Evolutionary conservation across 1,139 yeast species (phyloP).

Genomic region (Scheffersomyces parashehatae): DNA sequence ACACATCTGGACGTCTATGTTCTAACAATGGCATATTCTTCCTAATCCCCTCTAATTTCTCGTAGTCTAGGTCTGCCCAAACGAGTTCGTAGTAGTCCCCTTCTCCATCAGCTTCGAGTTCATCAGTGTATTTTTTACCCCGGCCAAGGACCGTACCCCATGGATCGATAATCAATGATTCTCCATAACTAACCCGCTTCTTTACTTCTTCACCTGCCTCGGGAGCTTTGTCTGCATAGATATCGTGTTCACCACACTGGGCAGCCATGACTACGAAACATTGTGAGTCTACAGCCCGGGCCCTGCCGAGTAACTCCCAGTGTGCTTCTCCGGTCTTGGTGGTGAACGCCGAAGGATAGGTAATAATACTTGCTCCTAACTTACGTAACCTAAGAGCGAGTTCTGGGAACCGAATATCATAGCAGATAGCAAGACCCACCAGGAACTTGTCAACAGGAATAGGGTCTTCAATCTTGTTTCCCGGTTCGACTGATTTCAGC

Average conservation of each 20-base stretch:
- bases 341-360: slow-evolving; percentile 92
- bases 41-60: slow-evolving; percentile 50
- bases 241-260: slow-evolving; percentile 77
- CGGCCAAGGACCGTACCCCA: slow-evolving; percentile 83
- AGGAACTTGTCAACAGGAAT: slow-evolving; percentile 55
- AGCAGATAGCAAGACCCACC: slow-evolving; percentile 77
- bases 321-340: slow-evolving; percentile 88
- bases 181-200: slow-evolving; percentile 72
- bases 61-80: slow-evolving; percentile 69
- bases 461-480: slow-evolving; percentile 54
- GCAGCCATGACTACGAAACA: slow-evolving; percentile 89
- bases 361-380: slow-evolving; percentile 73
- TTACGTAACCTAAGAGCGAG: slow-evolving; percentile 63
- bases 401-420: slow-evolving; percentile 89
- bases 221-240: slow-evolving; percentile 23
- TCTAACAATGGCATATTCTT: slow-evolving; percentile 71
- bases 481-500: slow-evolving; percentile 81
- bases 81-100: slow-evolving; percentile 59
- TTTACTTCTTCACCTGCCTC: slow-evolving; percentile 36
- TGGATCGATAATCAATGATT: slow-evolving; percentile 81
- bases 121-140: slow-evolving; percentile 36
- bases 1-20: slow-evolving; percentile 68
- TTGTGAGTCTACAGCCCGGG: slow-evolving; percentile 88
- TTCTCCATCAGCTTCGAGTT: slow-evolving; percentile 38
- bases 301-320: slow-evolving; percentile 77